Conservation (phyloP, 106 monocot genomes). For the Platanthera guangdongensis region DNA sequence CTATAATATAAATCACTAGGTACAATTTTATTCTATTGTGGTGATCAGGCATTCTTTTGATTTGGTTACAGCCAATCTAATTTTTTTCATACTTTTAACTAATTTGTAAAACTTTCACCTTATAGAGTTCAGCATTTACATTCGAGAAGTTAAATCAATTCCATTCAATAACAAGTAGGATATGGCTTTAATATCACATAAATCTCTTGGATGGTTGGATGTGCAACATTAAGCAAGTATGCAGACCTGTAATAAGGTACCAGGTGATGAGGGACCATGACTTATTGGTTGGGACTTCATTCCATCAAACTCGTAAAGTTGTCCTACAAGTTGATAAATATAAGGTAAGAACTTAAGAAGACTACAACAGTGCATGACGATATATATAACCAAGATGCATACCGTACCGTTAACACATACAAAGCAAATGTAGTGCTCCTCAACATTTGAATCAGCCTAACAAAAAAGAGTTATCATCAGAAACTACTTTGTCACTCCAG, state of each 20-base stretch:
- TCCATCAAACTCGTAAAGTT: constrained; percentile 73
- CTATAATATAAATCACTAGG: not conserved
- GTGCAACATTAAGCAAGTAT: not conserved
- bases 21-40: not conserved
- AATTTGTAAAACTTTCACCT: not conserved
- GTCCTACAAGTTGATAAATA: constrained; percentile 26
- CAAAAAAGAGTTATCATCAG: not conserved
- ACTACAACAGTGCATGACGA: not conserved
- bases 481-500: not conserved
- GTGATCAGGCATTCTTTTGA: not conserved
- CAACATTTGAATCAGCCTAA: constrained; percentile 55
- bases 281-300: constrained; percentile 39
- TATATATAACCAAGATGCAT: constrained; percentile 8
- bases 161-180: not conserved
- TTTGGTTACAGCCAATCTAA: not conserved
- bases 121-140: not conserved
- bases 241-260: constrained; percentile 37
- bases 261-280: constrained; percentile 53
- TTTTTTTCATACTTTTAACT: not conserved
- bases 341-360: not conserved
- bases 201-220: not conserved
- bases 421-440: constrained; percentile 86
- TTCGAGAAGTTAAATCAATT: not conserved
- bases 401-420: constrained; percentile 91
- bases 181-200: not conserved